Conservation (phyloP, 257 asterid genomes). For the Gentiana macrophylla region DNA sequence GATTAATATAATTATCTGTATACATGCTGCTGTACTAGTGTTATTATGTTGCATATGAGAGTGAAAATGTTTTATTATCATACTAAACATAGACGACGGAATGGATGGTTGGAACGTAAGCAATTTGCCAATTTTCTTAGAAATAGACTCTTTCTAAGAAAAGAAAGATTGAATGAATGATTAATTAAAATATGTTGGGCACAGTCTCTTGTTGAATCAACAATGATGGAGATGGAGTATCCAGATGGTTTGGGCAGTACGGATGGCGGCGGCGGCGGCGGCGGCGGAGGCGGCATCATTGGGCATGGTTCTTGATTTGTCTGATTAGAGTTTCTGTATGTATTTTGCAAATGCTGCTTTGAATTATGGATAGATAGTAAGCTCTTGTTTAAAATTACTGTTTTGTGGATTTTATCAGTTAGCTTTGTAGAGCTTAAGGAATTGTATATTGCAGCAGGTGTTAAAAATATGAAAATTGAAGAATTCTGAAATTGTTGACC, state of each 20-base stretch:
- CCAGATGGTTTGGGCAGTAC: slow-evolving; percentile 25
- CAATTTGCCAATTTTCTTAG: background rate
- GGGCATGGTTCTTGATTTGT: no score
- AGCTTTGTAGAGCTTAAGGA: no score
- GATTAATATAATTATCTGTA: background rate
- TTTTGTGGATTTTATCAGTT: no score
- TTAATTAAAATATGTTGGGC: background rate
- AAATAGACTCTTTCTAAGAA: background rate
- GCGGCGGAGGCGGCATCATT: background rate
- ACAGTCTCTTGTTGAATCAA: slow-evolving; percentile 61
- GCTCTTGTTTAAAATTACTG: no score
- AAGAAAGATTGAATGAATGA: background rate
- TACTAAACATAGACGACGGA: background rate
- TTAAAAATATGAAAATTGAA: no score
- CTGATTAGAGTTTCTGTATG: no score
- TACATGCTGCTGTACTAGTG: slow-evolving; percentile 1
- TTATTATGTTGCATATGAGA: background rate
- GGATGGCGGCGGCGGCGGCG: slow-evolving; percentile 15
- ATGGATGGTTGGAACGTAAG: background rate
- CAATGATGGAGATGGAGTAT: slow-evolving; percentile 38
- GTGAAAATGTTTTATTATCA: background rate
- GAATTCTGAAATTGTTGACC: no score
- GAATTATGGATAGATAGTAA: no score
- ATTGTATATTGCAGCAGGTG: no score
- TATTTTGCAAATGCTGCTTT: no score